Evolutionary conservation across 164 flowering plant species (phyloP), one percentile per base, ranked within the genome.

Genomic region (Amborella trichopoda): DNA sequence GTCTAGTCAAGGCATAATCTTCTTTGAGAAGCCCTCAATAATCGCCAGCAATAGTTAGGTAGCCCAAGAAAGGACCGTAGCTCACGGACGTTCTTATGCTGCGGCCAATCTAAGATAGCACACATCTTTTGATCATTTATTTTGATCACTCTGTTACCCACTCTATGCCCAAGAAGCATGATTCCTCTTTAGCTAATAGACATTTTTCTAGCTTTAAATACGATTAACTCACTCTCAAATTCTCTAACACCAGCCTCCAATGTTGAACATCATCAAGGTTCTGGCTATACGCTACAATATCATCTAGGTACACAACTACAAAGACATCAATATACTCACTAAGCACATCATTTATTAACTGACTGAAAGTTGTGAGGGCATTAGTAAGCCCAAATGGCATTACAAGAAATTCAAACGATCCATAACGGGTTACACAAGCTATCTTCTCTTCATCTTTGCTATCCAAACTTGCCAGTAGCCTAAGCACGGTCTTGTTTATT

Each of bases 401-500:
- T 30, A 30, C 34, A 30, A 30, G 34, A 14, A 8, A 30, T 14
- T 30, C 34, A 1, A 30, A 1, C 14, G 14, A 30, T n/a, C 34
- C 34, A 30, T 30, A 30, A 30, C 34, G 1, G 1, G 34, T 30
- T 8, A 30, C 37, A 13, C 12, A 11, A 17, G 37, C 3, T 17
- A 2, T 2, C 37, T 33, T 33, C 2, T 13, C 37, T 17, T 33
- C 37, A 2, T 51, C 3, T 40, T 26, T 0, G 38, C 45, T 4
- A 62, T 27, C 2, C 49, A 26, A 5, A 55, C 53, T 42, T 62
- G 61, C 34, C 48, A 40, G 40, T 55, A 54, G 2, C 56, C 48
- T 6, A 32, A 47, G 5, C 50, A 1, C 21, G 21, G 23, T 28
- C 39, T n/a, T 18, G 23, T 10, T 47, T 28, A 21, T 25, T 47